Evolutionary conservation across 257 asterid species (phyloP).

Genomic region (Agastache rugosa): DNA sequence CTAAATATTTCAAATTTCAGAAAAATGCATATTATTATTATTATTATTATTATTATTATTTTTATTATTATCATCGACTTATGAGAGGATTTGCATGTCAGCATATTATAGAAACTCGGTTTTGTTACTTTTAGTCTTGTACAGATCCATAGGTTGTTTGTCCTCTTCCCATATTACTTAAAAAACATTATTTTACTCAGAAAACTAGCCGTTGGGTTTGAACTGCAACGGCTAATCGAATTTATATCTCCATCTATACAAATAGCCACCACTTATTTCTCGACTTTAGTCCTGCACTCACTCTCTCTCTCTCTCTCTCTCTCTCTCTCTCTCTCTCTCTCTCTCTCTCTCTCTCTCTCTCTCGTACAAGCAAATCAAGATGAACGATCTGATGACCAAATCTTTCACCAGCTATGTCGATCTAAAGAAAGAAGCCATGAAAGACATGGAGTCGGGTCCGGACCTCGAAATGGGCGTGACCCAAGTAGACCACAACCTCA

Average conservation of each 20-base stretch:
- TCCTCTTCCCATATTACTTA: no score
- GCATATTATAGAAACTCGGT: neutral
- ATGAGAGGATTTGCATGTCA: no score
- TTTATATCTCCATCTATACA: slow-evolving; percentile 39
- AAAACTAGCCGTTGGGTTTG: slow-evolving; percentile 23
- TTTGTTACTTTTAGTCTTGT: neutral
- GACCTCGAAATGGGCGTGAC: slow-evolving; percentile 74
- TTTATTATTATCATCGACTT: no score
- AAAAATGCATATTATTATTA: no score
- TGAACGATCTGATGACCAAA: slow-evolving; percentile 94
- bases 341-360: neutral
- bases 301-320: neutral
- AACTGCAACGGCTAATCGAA: slow-evolving; percentile 55
- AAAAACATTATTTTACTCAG: no score
- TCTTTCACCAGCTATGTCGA: slow-evolving; percentile 94
- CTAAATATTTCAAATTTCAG: no score
- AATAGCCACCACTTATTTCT: neutral
- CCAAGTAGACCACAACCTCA: slow-evolving; percentile 65
- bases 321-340: slow-evolving; percentile 17
- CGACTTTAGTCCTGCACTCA: neutral
- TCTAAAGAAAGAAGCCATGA: slow-evolving; percentile 85
- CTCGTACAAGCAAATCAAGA: slow-evolving; percentile 36
- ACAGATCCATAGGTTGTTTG: neutral
- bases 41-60: no score
- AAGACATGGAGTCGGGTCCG: slow-evolving; percentile 57